Evolutionary conservation across 2,329 filamentous ascomycete species (phyloP), one percentile per base, ranked within the genome.

Genomic region (Nothophaeocryptopus gaeumannii): DNA sequence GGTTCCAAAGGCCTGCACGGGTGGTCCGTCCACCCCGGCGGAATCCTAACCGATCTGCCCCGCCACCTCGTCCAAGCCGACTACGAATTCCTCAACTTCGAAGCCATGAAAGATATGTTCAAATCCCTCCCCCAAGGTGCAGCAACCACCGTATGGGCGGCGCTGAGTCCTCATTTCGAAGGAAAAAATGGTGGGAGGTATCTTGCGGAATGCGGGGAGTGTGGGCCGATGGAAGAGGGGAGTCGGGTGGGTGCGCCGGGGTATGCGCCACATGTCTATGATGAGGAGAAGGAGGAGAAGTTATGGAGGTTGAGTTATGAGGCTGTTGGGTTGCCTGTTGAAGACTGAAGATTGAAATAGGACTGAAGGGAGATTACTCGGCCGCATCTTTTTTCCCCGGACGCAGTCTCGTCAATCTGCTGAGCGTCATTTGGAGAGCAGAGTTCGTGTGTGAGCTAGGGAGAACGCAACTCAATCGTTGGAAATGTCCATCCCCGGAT

Each of bases 81-180:
- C 12, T 58, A 54, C 46, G 43, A 48, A 10, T 33, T 30, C 33
- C 50, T 64, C 47, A 16, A 8, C 1, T 10, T 49, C 13, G 45
- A 47, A 10, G 43, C 45, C 15, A 62, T 69, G 15, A 13, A 31
- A n/a, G 15, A 49, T 9, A 35, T 51, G 15, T 46, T 49, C 31
- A 70, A 71, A 59, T 65, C 39, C 51, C 44, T 67, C 1, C 69
- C 66, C 20, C 77, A 79, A 56, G 77, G 76, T 2, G 77, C 76
- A 14, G 74, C 77, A 0, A 78, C 76, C 8, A 68, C 68, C 3
- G 67, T 77, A 0, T 75, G 68, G 65, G 75, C 73, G 0, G 75
- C 73, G 0, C 55, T 74, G 2, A 67, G 60, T 2, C 67, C 63
- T 44, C 70, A 69, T 20, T 73, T 68, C 66, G 72, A 77, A 60